Evolutionary conservation across 345 rosid species (phyloP).

Genomic region (Rhizophora mangle): DNA sequence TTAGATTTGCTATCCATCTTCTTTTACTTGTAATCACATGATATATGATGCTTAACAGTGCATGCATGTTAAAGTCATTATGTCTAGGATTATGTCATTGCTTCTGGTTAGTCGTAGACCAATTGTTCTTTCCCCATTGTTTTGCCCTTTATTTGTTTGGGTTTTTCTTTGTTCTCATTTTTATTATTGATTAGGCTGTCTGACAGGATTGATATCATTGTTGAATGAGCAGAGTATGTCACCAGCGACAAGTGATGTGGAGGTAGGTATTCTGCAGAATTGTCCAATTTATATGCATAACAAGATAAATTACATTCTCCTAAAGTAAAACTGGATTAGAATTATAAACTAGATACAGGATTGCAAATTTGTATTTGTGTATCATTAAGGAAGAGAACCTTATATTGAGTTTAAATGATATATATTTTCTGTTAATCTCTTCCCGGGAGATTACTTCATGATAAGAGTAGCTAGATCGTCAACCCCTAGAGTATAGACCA

Average conservation of each 20-base stretch:
- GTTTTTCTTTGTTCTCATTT: constrained; percentile 42
- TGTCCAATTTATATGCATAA: background rate
- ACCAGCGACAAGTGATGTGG: constrained; percentile 47
- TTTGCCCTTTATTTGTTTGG: background rate
- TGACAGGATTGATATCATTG: constrained; percentile 68
- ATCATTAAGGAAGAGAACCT: no score
- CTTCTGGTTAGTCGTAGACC: background rate
- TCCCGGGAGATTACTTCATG: no score
- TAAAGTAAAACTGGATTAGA: no score
- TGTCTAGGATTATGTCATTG: background rate
- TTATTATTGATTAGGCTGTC: constrained; percentile 61
- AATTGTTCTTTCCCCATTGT: background rate
- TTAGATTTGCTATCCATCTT: background rate
- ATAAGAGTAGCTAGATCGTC: no score
- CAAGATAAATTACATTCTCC: background rate
- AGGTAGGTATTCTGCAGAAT: constrained; percentile 55
- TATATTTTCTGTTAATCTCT: no score
- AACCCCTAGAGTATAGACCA: no score
- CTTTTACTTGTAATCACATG: background rate
- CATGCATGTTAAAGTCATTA: no score
- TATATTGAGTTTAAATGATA: no score
- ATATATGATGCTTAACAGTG: background rate
- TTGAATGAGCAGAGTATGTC: constrained; percentile 67
- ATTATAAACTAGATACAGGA: no score
- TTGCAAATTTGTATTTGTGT: no score